Conservation (phyloP, 1,139 yeast genomes). For the Zygoascus meyerae region DNA sequence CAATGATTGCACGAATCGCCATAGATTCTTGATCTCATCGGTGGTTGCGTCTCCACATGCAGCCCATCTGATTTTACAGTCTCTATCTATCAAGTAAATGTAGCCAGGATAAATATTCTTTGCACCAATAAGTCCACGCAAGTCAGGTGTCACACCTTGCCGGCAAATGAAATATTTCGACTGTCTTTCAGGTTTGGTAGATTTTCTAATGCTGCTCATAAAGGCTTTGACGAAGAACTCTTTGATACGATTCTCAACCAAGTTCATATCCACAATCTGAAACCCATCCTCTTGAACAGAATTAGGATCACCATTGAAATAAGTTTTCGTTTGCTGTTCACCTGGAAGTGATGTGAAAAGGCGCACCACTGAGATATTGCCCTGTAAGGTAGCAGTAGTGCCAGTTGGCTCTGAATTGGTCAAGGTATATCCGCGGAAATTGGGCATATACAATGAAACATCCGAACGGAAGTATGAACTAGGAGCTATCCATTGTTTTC, state of each 20-base stretch:
- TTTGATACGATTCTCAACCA: conserved; percentile 68
- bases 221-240: conserved; percentile 52
- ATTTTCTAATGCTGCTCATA: conserved; percentile 39
- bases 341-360: conserved; percentile 69
- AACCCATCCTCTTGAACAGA: conserved; percentile 34
- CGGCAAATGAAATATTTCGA: conserved; percentile 59
- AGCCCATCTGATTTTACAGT: conserved; percentile 83
- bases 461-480: conserved; percentile 65
- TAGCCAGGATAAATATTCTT: conserved; percentile 82
- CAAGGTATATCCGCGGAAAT: conserved; percentile 58
- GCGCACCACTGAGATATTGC: conserved; percentile 58
- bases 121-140: conserved; percentile 57
- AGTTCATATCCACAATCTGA: conserved; percentile 68
- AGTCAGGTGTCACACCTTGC: conserved; percentile 51
- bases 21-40: conserved; percentile 55
- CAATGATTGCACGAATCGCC: conserved; percentile 51
- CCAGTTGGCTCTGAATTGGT: conserved; percentile 37
- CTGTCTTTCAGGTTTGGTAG: conserved; percentile 43
- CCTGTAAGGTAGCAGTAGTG: conserved; percentile 42
- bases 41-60: conserved; percentile 75
- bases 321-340: conserved; percentile 58
- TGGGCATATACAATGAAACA: conserved; percentile 83
- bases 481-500: conserved; percentile 81
- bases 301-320: conserved; percentile 38
- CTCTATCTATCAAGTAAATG: conserved; percentile 66